Evolutionary conservation across 345 rosid species (phyloP).

Genomic region (Aethionema arabicum): DNA sequence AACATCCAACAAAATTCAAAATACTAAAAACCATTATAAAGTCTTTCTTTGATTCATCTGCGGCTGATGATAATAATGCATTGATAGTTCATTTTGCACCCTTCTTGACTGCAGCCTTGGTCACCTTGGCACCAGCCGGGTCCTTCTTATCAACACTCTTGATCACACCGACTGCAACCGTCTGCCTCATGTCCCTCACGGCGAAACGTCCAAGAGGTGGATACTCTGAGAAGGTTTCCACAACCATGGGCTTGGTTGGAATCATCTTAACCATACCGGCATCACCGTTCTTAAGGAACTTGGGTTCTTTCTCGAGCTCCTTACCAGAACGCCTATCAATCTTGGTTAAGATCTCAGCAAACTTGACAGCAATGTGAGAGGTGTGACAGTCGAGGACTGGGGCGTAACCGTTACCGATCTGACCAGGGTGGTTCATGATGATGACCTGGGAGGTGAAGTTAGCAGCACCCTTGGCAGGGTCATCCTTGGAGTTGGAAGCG

Average conservation of each 20-base stretch:
- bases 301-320: slow-evolving; percentile 76
- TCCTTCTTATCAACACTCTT: slow-evolving; percentile 90
- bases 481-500: slow-evolving; percentile 88
- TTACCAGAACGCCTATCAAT: slow-evolving; percentile 64
- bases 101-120: slow-evolving; percentile 85
- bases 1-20: background rate
- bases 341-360: slow-evolving; percentile 65
- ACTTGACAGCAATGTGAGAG: slow-evolving; percentile 80
- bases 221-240: slow-evolving; percentile 73
- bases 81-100: slow-evolving; percentile 52
- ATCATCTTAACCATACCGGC: slow-evolving; percentile 79
- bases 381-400: slow-evolving; percentile 90
- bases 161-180: slow-evolving; percentile 85
- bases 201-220: slow-evolving; percentile 84
- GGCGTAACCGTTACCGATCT: slow-evolving; percentile 85
- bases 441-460: slow-evolving; percentile 82
- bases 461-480: slow-evolving; percentile 78
- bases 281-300: slow-evolving; percentile 83
- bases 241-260: slow-evolving; percentile 91
- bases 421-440: slow-evolving; percentile 95
- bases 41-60: background rate
- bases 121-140: slow-evolving; percentile 74
- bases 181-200: slow-evolving; percentile 89
- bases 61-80: background rate
- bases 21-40: background rate